Percentiles rank a stretch among this genome's conserved stretches.
phyloP scores from a whole-genome alignment of 495 filamentous ascomycete species.

The Xylaria telfairii region DNA sequence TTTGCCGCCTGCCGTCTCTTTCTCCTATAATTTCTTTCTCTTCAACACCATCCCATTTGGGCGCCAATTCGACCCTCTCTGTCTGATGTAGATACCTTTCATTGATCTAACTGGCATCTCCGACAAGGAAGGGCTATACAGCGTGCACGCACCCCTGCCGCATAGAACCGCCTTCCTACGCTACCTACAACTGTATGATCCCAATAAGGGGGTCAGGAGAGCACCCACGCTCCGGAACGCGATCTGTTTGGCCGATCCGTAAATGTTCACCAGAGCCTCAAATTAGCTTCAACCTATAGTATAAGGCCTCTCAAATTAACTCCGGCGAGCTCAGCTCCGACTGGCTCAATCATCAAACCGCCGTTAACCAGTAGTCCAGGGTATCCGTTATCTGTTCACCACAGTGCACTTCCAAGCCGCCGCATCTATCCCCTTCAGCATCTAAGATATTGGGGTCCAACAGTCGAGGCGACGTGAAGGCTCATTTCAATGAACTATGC shows the following conservation, averaged over 20 bases:
- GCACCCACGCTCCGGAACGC: not conserved
- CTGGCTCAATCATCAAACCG: not conserved
- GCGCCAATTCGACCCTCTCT: constrained; percentile 6
- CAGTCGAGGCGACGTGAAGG: not conserved
- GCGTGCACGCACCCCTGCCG: not conserved
- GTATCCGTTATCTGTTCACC: not conserved
- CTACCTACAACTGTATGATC: not conserved
- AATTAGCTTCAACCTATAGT: not conserved
- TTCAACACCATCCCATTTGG: constrained; percentile 6
- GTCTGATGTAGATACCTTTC: not conserved
- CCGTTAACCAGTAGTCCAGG: not conserved
- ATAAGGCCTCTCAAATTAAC: not conserved
- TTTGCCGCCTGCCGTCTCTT: not conserved
- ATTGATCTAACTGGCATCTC: not conserved
- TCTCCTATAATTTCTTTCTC: not conserved
- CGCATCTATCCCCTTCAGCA: not conserved
- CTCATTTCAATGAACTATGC: not conserved
- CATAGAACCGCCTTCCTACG: too few species aligned
- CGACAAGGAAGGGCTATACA: not conserved
- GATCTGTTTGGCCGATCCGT: not conserved
- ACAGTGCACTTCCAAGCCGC: not conserved
- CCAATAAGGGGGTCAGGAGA: not conserved
- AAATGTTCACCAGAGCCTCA: constrained; percentile 14
- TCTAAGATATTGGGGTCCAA: constrained; percentile 7
- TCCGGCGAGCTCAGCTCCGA: not conserved